Evolutionary conservation across 805 yeast genomes (phyloP), one percentile per base, ranked within the genome.

Genomic region (Ogataea polymorpha): DNA sequence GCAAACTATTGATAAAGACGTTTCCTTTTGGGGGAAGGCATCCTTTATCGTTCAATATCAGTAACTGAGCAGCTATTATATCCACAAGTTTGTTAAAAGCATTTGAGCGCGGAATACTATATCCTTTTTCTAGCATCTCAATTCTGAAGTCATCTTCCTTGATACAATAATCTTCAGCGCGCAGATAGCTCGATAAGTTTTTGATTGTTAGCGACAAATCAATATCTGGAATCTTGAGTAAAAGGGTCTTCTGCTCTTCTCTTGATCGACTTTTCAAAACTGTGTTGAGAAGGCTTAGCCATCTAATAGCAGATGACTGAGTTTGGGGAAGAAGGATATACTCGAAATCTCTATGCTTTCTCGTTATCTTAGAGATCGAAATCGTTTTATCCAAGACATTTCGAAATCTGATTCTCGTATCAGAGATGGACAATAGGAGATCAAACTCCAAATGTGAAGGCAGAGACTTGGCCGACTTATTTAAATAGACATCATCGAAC

Each of bases 371-470:
- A 1, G 68, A 68, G 5, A 86, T 55, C 11, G 77, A 74, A 10
- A 90, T 67, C 1, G 93, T 74, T 53, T 86, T 82, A 54, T 90
- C 97, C 24, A 82, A 59, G 0, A 74, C 59, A 32, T 82, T 86
- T 54, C 81, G 86, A 29, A 87, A 68, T 17, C 64, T 68, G 1
- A 83, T 77, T 1, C 58, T 44, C 29, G 62, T 55, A 34, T 54
- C 54, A 14, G 41, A 50, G 38, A 39, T 48, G 33, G 45, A 54
- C 36, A 48, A 43, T 23, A 39, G 44, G 15, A 54, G 37, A 33
- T 53, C 48, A 48, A 51, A 51, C 18, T 51, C 54, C 31, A 41
- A 26, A 28, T 36, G 47, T 7, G 24, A 42, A 2, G 43, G 14
- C 2, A 44, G 18, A 6, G 27, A 33, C 18, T 16, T 38, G 31